Conservation (phyloP, 352 stramenopile genomes). For the Blastocystis sp. region DNA sequence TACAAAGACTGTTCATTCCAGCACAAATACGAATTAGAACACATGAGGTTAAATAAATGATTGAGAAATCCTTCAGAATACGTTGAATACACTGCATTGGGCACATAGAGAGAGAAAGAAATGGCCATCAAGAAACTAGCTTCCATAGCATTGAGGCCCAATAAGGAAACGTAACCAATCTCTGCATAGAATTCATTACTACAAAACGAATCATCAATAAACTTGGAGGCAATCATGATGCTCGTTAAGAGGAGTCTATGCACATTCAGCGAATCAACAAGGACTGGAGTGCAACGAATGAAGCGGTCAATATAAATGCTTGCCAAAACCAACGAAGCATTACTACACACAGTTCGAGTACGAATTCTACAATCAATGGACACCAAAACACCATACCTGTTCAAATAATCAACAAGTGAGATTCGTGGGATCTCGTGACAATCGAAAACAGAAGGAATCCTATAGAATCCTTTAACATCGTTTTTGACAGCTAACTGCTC, state of each 20-base stretch:
- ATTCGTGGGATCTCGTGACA: not conserved
- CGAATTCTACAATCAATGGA: not conserved
- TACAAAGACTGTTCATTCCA: too few relatives aligned
- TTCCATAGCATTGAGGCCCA: constrained; percentile 90
- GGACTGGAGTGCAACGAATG: not conserved
- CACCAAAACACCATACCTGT: not conserved
- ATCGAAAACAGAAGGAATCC: not conserved
- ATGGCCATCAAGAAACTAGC: constrained; percentile 81
- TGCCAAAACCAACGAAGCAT: not conserved
- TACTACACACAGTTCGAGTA: not conserved
- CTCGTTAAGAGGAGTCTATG: constrained; percentile 61
- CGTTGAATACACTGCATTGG: not conserved
- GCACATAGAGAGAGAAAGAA: constrained; percentile 16
- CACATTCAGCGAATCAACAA: constrained; percentile 51
- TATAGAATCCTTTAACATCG: not conserved
- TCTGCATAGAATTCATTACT: constrained; percentile 97
- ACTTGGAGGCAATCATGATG: constrained; percentile 64
- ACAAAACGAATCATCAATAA: constrained; percentile 98
- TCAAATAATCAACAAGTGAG: constrained; percentile 21
- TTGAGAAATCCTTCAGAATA: not conserved
- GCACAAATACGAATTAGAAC: not conserved
- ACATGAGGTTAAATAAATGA: not conserved
- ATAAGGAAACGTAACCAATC: constrained; percentile 66
- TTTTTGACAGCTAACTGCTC: constrained; percentile 2
- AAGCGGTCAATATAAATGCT: constrained; percentile 44